Percentiles rank a stretch among this genome's conserved stretches.
Evolutionary conservation across 1,284 basidiomycete genomes (phyloP).

Genomic region (Kalmanozyma brasiliensis): DNA sequence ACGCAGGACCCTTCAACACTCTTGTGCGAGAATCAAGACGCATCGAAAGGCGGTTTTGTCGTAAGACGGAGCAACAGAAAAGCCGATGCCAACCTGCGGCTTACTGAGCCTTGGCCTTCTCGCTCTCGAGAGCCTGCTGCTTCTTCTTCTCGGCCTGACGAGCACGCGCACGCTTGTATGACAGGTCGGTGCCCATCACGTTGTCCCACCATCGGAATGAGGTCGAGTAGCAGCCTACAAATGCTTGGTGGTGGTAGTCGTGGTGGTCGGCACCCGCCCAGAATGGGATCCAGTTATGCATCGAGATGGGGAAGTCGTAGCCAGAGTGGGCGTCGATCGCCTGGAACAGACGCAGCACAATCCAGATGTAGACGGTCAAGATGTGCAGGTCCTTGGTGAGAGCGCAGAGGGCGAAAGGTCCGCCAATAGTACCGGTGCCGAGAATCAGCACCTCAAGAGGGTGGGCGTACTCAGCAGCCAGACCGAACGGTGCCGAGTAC

Average conservation of each 20-base stretch:
- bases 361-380: conserved; percentile 92
- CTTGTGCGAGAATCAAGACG: too few species aligned
- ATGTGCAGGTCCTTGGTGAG: conserved; percentile 76
- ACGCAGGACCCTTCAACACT: too few species aligned
- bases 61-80: too few species aligned
- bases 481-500: conserved; percentile 94
- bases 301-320: conserved; percentile 80
- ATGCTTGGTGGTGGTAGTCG: conserved; percentile 70
- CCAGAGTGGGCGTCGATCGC: conserved; percentile 97
- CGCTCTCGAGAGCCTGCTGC: conserved; percentile 35
- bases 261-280: conserved; percentile 99
- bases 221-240: conserved; percentile 64
- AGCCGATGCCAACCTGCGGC: too few species aligned
- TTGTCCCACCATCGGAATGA: conserved; percentile 67
- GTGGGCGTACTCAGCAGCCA: conserved; percentile 97
- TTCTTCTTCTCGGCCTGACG: conserved; percentile 65
- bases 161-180: conserved; percentile 63
- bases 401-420: conserved; percentile 85
- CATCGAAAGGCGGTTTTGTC: not conserved
- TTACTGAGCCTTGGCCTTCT: conserved; percentile 34
- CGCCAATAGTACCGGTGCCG: conserved; percentile 83
- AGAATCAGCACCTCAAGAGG: conserved; percentile 93
- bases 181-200: conserved; percentile 63
- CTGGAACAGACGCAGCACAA: conserved; percentile 92
- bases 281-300: conserved; percentile 92